Evolutionary conservation across 805 yeast species (phyloP), one percentile per base, ranked within the genome.

Genomic region (Lachancea sp.): DNA sequence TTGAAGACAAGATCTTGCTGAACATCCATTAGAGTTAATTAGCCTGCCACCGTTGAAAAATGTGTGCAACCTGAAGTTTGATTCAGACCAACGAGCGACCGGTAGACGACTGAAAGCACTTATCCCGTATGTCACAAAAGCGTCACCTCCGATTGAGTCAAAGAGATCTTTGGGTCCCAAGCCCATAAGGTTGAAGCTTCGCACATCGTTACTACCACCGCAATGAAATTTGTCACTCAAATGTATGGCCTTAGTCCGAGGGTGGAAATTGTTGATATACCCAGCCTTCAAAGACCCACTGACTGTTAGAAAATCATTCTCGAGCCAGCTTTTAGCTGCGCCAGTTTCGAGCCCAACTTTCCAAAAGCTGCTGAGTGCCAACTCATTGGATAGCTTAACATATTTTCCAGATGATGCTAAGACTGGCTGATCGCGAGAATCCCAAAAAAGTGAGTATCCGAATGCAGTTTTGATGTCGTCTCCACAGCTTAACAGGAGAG

Each of bases 211-310:
- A 12, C 81, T 76, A 0, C 96, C 96, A 15, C 96, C 95, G 37
- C 85, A 70, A 57, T 81, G 86, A 60, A 90, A 91, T 51, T 85
- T 75, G 62, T 91, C 99, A 58, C 82, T 74, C 26, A 82, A 58
- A 56, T 85, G 90, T 1, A 73, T 49, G 10, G 60, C 82, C 58
- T 44, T 65, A 45, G 49, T 56, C 48, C 43, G 53, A 10, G 52
- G 41, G 18, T 54, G 55, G 20, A 73, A 58, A 44, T 76, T 68
- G 46, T 69, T 65, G 25, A 86, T 67, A 45, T 71, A 69, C 3
- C 95, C 96, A 33, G 75, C 67, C 37, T 73, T 74, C 3, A 72
- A 55, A 1, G 77, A 66, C 1, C 75, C 51, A 40, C 75, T 75
- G 26, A 81, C 49, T 3, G 86, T 79, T 35, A 63, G 29, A 41